Evolutionary conservation across 2,329 filamentous ascomycete species (phyloP).

Genomic region (Fusarium aywerte): DNA sequence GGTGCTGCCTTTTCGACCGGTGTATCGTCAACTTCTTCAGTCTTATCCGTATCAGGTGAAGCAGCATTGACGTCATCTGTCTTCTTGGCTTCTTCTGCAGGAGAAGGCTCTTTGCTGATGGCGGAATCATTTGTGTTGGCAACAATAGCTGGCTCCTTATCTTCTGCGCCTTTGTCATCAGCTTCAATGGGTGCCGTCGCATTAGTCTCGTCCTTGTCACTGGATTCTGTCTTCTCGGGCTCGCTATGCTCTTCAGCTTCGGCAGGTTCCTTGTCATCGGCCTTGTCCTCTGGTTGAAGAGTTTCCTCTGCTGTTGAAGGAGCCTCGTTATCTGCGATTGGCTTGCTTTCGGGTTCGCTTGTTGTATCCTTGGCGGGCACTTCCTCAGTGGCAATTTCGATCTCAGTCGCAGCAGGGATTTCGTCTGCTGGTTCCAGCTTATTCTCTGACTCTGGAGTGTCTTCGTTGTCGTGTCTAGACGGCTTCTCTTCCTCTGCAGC

Average conservation of each 20-base stretch:
- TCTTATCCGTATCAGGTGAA: background rate
- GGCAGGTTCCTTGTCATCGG: background rate
- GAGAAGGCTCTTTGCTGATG: background rate
- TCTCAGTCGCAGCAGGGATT: background rate
- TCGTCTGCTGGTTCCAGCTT: background rate
- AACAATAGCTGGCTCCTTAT: background rate
- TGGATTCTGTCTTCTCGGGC: conserved; percentile 9
- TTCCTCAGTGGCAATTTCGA: background rate
- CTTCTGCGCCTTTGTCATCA: background rate
- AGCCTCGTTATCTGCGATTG: background rate
- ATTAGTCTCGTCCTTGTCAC: background rate
- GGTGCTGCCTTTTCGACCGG: background rate
- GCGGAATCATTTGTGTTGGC: background rate
- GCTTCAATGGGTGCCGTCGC: background rate
- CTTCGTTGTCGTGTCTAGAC: background rate
- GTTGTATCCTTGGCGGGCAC: background rate
- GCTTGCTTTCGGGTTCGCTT: conserved; percentile 2
- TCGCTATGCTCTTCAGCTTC: conserved; percentile 3
- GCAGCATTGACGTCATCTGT: background rate
- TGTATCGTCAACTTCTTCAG: background rate
- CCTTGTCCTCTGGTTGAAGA: background rate
- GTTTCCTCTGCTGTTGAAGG: background rate
- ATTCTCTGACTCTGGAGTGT: background rate
- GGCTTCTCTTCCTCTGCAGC: background rate
- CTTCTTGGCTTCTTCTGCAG: background rate